Base-by-base conservation (phyloP, 345 rosid genomes). In the Corchorus capsularis region DNA sequence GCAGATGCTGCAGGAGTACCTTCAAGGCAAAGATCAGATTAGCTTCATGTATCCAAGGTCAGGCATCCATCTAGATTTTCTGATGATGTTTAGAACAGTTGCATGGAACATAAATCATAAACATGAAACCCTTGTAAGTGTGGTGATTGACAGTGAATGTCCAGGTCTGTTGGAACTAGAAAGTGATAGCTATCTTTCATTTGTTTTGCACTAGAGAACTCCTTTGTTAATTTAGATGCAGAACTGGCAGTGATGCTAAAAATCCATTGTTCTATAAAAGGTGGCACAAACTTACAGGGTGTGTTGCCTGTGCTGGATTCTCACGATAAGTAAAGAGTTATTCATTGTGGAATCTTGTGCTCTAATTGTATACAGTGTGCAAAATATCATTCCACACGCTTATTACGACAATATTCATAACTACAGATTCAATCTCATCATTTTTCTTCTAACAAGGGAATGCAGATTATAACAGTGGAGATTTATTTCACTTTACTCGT, bases 11-110 rank as follows among this genome's bases (percentile, higher is more conserved):
- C 82, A 86, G 76, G 93, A 91, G 82, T 79, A 91, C 81, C 83
- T 89, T 77, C 86, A 84, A 54, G 98, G 98, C 67, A 87, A 89
- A 78, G 97, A 93, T 72, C 92, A 89, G 61, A 66, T 85, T 68
- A 87, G 86, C 88, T 96, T 96, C 87, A 83, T 96, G 83, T 94
- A 94, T 78, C 98, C 98, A 73, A 94, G 98, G 98, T 93, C 32
- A 84, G 84, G 67, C 69, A 77, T 55, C 43, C 32, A 69, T 47
- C 13, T 57, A 37, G n/a, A 59, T 56, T 10, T n/a, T 62, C n/a
- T 62, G 43, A 17, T 62, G 45, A 22, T n/a, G 27, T 43, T 10
- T 10, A 4, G 54, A 45, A 46, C 32, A 22, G 55, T 72, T 59
- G 6, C 63, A 41, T n/a, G 8, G 37, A 72, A 41, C 75, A 59